Base-by-base conservation (phyloP, 805 yeast species). In the Candida sphagnicola region DNA sequence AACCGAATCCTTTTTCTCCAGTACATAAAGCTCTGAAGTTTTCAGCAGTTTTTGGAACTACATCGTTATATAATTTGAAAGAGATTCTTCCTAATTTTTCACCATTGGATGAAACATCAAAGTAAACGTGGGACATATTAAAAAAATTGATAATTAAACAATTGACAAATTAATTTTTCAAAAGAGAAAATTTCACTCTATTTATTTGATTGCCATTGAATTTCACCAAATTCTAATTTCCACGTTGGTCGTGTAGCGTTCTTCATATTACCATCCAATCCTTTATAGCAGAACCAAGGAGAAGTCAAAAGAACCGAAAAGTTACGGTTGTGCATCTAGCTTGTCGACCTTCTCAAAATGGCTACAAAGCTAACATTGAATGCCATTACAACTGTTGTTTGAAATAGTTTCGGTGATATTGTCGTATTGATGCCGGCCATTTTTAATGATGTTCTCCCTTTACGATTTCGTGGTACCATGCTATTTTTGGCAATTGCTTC, bases 1-100 rank as follows among this genome's bases (percentile, higher is more conserved):
- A 89, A 44, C 96, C 96, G 57, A 72, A 85, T 46, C 97, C 98
- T 78, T 88, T 85, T 74, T 87, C 96, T 54, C 96, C 96, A 47
- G 96, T 83, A 62, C 84, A 78, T 53, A 83, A 65, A 41, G 89
- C 88, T 72, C 85, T 77, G 77, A 83, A 83, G 67, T 83, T 83
- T 65, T 81, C 88, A 51, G 85, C 74, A 37, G 90, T 83, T 75
- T 82, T 82, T 65, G 91, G 91, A 24, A 66, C 72, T 54, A 74
- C 83, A 40, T 67, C 70, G 57, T 62, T 56, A 60, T 65, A 67
- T 56, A 68, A 67, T 67, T 88, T 74, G 84, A 91, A 91, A 62
- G 77, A 75, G 59, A 91, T 72, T 72, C 88, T 83, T 59, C 95
- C 95, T 61, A 84, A 71, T 44, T 57, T 65, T 80, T 75, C 46